phyloP scores from a whole-genome alignment of 192 early-diverging fungal genomes.

The Phlyctochytrium arcticum region DNA sequence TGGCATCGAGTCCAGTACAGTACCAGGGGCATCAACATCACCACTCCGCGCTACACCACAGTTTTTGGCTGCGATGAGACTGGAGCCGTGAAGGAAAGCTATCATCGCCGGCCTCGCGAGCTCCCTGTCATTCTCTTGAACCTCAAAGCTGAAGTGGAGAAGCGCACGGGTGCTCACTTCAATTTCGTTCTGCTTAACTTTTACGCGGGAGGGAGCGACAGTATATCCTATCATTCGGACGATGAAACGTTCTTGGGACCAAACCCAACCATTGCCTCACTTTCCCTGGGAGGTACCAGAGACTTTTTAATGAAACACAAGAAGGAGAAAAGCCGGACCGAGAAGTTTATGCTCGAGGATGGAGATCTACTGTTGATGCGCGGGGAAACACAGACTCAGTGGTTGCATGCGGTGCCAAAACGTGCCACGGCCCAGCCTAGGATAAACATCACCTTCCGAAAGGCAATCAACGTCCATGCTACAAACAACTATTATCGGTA shows the following conservation, averaged over 20 bases:
- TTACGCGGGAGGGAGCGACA: background rate
- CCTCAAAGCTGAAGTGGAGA: conserved; percentile 3
- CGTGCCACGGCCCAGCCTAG: background rate
- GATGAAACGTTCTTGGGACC: conserved; percentile 15
- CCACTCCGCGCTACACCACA: conserved; percentile 12
- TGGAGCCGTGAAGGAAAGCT: background rate
- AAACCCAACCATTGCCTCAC: conserved; percentile 6
- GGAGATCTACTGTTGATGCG: conserved; percentile 7
- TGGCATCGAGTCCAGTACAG: conserved; percentile 6
- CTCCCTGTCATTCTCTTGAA: background rate
- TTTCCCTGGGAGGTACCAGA: background rate
- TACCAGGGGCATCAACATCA: background rate
- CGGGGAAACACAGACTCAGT: conserved; percentile 1
- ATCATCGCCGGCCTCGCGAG: background rate
- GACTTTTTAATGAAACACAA: conserved; percentile 19
- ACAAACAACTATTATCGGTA: conserved; percentile 15
- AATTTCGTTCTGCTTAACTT: conserved; percentile 16
- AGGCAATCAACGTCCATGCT: conserved; percentile 4
- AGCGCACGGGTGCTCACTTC: background rate
- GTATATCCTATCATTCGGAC: conserved; percentile 14
- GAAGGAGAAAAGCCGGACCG: background rate
- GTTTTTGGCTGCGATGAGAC: conserved; percentile 14
- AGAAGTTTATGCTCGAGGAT: conserved; percentile 13
- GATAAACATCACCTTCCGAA: conserved; percentile 13
- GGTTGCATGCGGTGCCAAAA: conserved; percentile 8